Base-by-base conservation (phyloP, 2,329 filamentous ascomycete genomes). In the Fusarium solani-melongenae region DNA sequence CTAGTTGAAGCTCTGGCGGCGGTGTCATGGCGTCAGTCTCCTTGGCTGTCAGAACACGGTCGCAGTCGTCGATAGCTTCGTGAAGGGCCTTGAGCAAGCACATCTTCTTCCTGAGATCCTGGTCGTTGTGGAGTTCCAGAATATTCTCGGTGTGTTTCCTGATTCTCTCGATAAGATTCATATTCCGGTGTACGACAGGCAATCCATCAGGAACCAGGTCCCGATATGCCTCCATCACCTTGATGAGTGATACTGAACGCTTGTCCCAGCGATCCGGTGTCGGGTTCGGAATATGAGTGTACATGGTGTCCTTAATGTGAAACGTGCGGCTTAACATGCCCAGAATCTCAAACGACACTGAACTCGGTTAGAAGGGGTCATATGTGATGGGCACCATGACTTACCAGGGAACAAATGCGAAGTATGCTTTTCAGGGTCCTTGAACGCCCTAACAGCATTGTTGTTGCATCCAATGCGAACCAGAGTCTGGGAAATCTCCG, bases 321-420 rank as follows among this genome's bases (percentile, higher is more conserved):
- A 89, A 81, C 0, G 84, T 84, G 29, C 84, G 83, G 51, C 85
- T 84, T 1, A 90, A 79, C 88, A 91, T 90, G n/a, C 88, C 89
- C 3, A 89, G 77, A 0, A 91, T 83, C 74, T 91, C 89, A 59
- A 90, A 90, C 0, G 87, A 84, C 1, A 91, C 88, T 89, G 53
- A 10, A 20, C 6, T 14, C 4, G 12, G 67, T 80, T 58, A 79
- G 71, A 7, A 14, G 6, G 22, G 12, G 15, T 6, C 4, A n/a
- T n/a, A 2, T 62, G 7, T 14, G 4, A 14, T 5, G 6, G 49
- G 2, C 7, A 6, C 2, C 22, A 9, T 20, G 27, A 64, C 83
- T 67, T 81, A 88, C 87, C 72, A n/a, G 86, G 86, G 64, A 89
- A 89, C 2, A 89, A 69, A 76, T 89, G 87, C 2, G 81, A 81